Evolutionary conservation across 2,329 filamentous ascomycete genomes (phyloP).

Genomic region (Chrysoporthe deuterocubensis): DNA sequence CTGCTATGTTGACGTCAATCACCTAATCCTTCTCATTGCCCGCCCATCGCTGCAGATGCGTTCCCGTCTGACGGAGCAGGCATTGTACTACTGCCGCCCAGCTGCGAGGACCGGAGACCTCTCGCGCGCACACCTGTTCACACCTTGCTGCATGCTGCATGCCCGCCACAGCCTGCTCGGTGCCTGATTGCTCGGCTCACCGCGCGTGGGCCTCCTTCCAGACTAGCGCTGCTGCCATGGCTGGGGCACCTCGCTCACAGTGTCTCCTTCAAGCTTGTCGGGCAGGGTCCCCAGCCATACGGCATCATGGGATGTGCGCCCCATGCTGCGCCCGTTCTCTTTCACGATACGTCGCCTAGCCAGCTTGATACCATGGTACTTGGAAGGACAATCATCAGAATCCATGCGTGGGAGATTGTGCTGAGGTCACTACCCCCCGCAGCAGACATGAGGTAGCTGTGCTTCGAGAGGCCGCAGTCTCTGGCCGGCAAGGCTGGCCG

Average conservation of each 20-base stretch:
- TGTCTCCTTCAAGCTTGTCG: conserved; percentile 1
- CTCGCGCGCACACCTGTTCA: neutral
- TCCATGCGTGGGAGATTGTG: neutral
- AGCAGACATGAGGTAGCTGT: neutral
- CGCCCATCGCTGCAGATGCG: neutral
- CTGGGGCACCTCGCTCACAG: conserved; percentile 20
- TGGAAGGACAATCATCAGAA: neutral
- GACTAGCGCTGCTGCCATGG: conserved; percentile 23
- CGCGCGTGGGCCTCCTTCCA: conserved; percentile 19
- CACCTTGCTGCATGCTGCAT: conserved; percentile 17
- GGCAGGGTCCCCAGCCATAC: neutral
- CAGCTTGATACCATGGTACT: no score
- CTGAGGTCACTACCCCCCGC: neutral
- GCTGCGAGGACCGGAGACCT: conserved; percentile 19
- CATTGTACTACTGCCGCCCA: neutral
- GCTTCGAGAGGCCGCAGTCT: no score
- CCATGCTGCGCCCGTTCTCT: neutral
- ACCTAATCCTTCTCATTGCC: neutral
- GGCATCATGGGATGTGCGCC: conserved; percentile 9
- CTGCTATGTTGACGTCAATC: neutral
- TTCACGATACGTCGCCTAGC: neutral
- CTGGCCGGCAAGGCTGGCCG: neutral
- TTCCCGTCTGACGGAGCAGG: neutral
- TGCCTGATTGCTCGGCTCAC: conserved; percentile 24
- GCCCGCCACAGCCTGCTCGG: conserved; percentile 15